Evolutionary conservation across 1,284 basidiomycete genomes (phyloP), one percentile per base, ranked within the genome.

Genomic region (Inonotus hispidus): DNA sequence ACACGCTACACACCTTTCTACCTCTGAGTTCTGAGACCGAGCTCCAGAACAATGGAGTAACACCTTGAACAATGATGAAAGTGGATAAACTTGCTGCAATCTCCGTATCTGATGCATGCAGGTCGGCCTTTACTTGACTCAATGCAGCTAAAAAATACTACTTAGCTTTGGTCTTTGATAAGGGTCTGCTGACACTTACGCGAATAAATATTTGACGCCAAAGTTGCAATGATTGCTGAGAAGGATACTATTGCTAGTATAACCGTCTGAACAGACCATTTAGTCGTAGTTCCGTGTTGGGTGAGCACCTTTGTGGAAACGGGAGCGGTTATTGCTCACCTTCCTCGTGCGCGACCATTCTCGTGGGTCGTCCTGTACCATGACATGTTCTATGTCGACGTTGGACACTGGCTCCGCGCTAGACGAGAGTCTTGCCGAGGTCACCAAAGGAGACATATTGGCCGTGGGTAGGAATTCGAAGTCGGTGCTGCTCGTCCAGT

Each of bases 1-100:
- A 50, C 61, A 66, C 37, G 58, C 58, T 4, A 71, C 77, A 32
- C 65, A 87, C 87, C 79, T 90, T 93, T 53, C 92, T 77, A 5
- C 92, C 92, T 65, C 84, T 86, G 54, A 95, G 82, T 71, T 95
- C 92, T 58, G 86, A 88, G 19, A 88, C 74, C 0, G 84, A 79
- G 56, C 80, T 83, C 91, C 92, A 93, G 5, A 89, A 58, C 14
- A 90, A 68, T 0, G 90, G 90, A 55, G 85, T 73, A 11, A 75
- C 70, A 1, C 91, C 91, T 71, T 92, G 90, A n/a, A 90, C 71
- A 21, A 92, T 74, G 66, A 95, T 93, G 72, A 92, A 95, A 13
- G 91, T 67, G 0, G 88, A 86, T 8, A 95, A 71, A 66, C 82
- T 85, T 68, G 89, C 77, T 58, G 90, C 88, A 59, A 95, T 86